Evolutionary conservation across 2,329 filamentous ascomycete genomes (phyloP), one percentile per base, ranked within the genome.

Genomic region (Macrophomina tecta): DNA sequence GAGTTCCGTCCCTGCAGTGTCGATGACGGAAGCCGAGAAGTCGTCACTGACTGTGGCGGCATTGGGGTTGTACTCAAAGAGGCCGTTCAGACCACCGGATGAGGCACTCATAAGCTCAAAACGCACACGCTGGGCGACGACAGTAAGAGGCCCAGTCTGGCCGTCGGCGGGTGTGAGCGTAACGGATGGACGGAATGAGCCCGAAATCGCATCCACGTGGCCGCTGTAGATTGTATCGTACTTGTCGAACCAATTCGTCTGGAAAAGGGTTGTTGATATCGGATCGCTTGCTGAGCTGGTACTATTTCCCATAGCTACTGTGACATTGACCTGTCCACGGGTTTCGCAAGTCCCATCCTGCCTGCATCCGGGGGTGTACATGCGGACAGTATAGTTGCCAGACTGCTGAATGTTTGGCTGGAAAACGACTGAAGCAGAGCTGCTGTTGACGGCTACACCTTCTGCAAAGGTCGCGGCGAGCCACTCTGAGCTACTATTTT

Each of bases 221-320:
- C 94, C 95, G 70, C 90, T 91, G 79, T 93, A 97, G 67, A 99
- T 89, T 71, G 92, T 89, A 75, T 99, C 95, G 75, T 97, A 98
- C 79, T 99, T 99, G 82, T 98, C 94, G 77, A 90, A 96, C 76
- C 96, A 87, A 80, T 99, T 99, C 18, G 94, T 97, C 79, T 99
- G 95, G 76, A 87, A 96, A 7, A 97, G 81, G 0, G 86, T 85
- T 0, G 84, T 87, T 34, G 87, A 84, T 67, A 89, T 83, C 5
- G 86, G 82, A 28, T 45, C 32, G 23, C 67, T 63, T 7, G 53
- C 68, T 71, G 72, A 78, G 72, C 71, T 78, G 73, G 71, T 79
- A 36, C 74, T 74, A 28, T 52, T 55, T 2, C 88, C 86, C 82
- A 95, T 89, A 30, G 84, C 85, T 40, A 89, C 91, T 1, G 91